A percentile compares a stretch with the other conserved stretches of the same genome.
Conservation (phyloP, 2,329 filamentous ascomycete genomes). For the Talaromyces islandicus region DNA sequence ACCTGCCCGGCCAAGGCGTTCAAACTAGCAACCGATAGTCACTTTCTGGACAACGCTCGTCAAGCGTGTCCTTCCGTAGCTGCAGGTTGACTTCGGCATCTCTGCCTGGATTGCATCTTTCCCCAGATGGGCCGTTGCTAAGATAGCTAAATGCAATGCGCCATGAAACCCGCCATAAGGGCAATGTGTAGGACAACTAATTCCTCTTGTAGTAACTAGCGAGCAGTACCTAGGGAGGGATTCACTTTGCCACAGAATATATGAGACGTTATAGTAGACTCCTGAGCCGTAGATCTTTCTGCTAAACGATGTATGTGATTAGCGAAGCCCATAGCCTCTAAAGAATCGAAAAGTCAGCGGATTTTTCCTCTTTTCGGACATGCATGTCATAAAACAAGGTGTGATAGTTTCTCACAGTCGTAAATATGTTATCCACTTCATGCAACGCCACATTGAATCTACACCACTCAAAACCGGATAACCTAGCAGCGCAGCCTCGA, state of each 20-base stretch:
- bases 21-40: not conserved
- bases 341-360: not conserved
- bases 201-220: not conserved
- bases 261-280: not conserved
- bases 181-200: not conserved
- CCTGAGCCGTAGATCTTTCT: not conserved
- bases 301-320: not conserved
- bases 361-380: conserved; percentile 4
- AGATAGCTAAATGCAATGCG: not conserved
- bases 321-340: not conserved
- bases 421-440: conserved; percentile 2
- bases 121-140: not conserved
- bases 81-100: not conserved
- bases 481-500: not conserved
- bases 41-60: not conserved
- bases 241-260: not conserved
- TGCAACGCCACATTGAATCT: conserved; percentile 5
- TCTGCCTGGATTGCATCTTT: not conserved
- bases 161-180: not conserved
- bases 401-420: not conserved
- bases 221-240: not conserved
- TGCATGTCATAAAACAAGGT: conserved; percentile 8
- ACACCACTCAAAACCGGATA: conserved; percentile 1
- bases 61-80: not conserved
- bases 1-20: not conserved